A percentile compares a stretch with the other conserved stretches of the same genome.
Evolutionary conservation across 2,329 filamentous ascomycete species (phyloP).

Genomic region (Cercospora sp.): DNA sequence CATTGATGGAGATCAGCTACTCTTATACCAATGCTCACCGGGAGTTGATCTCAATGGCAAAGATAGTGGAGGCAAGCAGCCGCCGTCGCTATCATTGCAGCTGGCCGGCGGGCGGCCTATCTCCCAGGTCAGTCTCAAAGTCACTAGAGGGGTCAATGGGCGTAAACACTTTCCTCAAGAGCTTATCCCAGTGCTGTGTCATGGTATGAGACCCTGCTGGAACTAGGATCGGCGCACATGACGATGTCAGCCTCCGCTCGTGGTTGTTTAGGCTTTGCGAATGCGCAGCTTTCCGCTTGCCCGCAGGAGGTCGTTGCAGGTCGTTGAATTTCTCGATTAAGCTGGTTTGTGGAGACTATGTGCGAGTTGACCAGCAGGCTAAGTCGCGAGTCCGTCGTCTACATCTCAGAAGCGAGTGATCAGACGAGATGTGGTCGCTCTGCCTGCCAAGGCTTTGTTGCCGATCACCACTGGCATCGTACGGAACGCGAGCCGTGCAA

Average conservation of each 20-base stretch:
- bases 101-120: not conserved
- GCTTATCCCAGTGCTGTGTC: not conserved
- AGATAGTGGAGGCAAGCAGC: not conserved
- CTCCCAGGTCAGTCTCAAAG: not conserved
- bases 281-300: not conserved
- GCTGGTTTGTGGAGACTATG: not conserved
- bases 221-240: not conserved
- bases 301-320: not conserved
- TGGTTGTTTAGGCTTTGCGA: not conserved
- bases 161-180: not conserved
- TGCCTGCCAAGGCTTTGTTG: too few species aligned
- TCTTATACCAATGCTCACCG: not conserved
- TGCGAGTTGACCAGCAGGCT: not conserved
- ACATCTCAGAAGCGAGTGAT: too few species aligned
- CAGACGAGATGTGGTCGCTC: too few species aligned
- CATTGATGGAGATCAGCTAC: not conserved
- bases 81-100: not conserved
- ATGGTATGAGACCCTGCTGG: not conserved
- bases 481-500: too few species aligned
- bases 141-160: not conserved
- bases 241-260: not conserved
- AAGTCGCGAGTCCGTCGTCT: too few species aligned
- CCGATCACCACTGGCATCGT: too few species aligned
- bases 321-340: not conserved
- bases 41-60: not conserved